phyloP scores from a whole-genome alignment of 352 stramenopile species.

The Phytophthora brassicae region DNA sequence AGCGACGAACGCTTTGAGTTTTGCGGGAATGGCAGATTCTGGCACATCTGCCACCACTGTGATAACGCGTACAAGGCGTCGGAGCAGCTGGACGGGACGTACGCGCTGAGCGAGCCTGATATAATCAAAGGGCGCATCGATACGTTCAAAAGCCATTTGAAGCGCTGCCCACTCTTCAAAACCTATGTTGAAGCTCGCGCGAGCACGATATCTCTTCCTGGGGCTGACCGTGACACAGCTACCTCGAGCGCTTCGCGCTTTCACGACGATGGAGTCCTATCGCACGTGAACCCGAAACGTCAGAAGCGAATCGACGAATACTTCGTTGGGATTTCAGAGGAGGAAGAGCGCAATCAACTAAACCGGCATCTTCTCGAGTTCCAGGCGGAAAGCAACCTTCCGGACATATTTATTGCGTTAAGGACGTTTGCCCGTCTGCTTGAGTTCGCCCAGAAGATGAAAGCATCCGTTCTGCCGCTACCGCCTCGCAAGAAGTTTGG shows the following conservation, averaged over 20 bases:
- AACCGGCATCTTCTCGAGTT: conserved; percentile 1
- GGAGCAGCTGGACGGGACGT: not conserved
- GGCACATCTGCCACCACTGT: not conserved
- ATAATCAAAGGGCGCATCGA: conserved; percentile 1
- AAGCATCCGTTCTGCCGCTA: not conserved
- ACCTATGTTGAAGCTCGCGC: not conserved
- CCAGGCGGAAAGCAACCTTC: conserved; percentile 1
- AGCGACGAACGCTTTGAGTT: not conserved
- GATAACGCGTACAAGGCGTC: not conserved
- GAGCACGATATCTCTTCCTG: not conserved
- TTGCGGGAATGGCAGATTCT: not conserved
- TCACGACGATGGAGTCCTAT: not conserved
- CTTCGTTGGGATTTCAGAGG: not conserved
- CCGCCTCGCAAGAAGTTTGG: not conserved
- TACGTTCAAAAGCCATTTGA: not conserved
- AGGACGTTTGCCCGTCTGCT: not conserved
- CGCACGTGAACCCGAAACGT: not conserved
- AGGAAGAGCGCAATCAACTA: not conserved
- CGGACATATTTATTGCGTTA: conserved; percentile 3
- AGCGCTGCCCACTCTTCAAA: not conserved
- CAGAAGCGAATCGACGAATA: conserved; percentile 2
- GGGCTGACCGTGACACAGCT: not conserved
- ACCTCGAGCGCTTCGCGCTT: not conserved
- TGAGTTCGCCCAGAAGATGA: not conserved
- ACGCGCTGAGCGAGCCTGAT: not conserved